Conservation (phyloP, 192 early-diverging fungal genomes). For the Rhizophagus prolifer region DNA sequence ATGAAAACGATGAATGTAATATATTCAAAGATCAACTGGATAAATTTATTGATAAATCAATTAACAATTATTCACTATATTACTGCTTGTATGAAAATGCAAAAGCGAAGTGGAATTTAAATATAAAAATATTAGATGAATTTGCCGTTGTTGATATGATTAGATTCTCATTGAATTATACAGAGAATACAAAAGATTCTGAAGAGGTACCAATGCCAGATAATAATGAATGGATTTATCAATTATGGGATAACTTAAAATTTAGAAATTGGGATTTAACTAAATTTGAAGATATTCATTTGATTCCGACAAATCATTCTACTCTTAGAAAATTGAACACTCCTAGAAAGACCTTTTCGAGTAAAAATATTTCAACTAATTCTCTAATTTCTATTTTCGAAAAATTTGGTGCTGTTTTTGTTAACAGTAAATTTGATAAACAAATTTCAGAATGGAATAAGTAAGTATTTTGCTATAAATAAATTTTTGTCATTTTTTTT, state of each 20-base stretch:
- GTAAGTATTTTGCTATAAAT: background rate
- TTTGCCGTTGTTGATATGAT: background rate
- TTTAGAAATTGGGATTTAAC: background rate
- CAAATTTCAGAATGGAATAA: background rate
- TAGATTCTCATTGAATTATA: background rate
- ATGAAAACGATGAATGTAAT: background rate
- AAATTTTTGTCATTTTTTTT: background rate
- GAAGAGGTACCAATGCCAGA: background rate
- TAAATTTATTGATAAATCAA: background rate
- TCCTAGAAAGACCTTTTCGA: background rate
- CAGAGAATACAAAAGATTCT: background rate
- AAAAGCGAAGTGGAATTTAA: background rate
- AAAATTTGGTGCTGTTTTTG: background rate
- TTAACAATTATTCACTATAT: background rate
- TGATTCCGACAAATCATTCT: background rate
- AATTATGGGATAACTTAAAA: background rate
- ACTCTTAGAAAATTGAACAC: background rate
- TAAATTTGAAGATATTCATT: background rate
- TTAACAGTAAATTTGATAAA: background rate
- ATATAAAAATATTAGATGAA: background rate
- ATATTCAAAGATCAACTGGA: background rate
- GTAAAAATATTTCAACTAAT: background rate
- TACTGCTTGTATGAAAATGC: background rate
- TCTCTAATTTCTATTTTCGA: background rate
- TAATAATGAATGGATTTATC: background rate